Conservation (phyloP, 2,329 filamentous ascomycete species). For the Arthrinium puccinioides region DNA sequence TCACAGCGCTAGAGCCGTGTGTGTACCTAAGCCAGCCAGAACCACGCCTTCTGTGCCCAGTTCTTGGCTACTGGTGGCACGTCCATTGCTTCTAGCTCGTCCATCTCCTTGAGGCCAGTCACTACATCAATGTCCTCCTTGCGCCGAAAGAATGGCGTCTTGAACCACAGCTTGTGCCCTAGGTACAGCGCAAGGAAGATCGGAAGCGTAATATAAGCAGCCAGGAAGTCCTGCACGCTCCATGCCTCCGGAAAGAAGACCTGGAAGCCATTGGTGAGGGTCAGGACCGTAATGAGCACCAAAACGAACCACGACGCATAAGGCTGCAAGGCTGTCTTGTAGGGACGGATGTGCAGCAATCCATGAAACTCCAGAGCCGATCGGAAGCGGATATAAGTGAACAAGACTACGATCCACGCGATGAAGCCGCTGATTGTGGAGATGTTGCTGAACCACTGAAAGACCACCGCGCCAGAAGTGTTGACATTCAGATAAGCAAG, state of each 20-base stretch:
- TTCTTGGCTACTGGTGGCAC: constrained; percentile 41
- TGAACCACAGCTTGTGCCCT: constrained; percentile 48
- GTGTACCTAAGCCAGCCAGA: constrained; percentile 40
- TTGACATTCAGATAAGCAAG: constrained; percentile 65
- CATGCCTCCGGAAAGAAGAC: constrained; percentile 64
- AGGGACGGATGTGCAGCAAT: constrained; percentile 43
- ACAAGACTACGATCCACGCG: constrained; percentile 51
- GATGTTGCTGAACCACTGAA: constrained; percentile 66
- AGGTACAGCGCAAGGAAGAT: constrained; percentile 54
- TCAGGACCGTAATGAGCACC: constrained; percentile 51
- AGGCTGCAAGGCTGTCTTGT: constrained; percentile 46
- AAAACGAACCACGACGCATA: constrained; percentile 59
- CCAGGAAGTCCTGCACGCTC: constrained; percentile 56
- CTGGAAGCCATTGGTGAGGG: constrained; percentile 68
- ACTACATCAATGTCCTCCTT: constrained; percentile 45
- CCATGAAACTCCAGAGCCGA: constrained; percentile 46
- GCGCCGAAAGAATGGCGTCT: constrained; percentile 35
- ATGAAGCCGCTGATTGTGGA: constrained; percentile 56
- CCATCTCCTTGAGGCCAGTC: constrained; percentile 56
- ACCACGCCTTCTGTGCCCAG: constrained; percentile 45
- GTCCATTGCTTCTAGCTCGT: constrained; percentile 45
- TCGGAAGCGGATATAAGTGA: constrained; percentile 54
- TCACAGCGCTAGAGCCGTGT: not conserved
- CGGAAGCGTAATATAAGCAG: constrained; percentile 55
- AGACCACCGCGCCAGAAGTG: constrained; percentile 54